A percentile compares a stretch with the other conserved stretches of the same genome.
Conservation (phyloP, 768 basidiomycete genomes). For the Pisolithus marmoratus region DNA sequence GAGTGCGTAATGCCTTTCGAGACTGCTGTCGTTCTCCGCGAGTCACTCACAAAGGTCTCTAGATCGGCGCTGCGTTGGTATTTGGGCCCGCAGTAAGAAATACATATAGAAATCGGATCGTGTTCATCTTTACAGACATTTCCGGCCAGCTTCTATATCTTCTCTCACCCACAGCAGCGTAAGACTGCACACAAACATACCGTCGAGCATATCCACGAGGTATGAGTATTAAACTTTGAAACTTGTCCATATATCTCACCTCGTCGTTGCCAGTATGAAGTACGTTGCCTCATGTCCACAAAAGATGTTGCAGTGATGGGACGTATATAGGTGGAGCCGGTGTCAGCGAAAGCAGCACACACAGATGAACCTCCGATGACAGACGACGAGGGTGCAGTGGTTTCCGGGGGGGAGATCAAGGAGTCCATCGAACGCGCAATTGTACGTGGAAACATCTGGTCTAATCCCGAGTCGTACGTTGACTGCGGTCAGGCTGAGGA, state of each 20-base stretch:
- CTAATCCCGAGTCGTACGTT: background rate
- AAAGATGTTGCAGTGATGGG: background rate
- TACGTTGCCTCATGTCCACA: slow-evolving; percentile 6
- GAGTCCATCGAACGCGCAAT: slow-evolving; percentile 23
- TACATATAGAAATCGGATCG: background rate
- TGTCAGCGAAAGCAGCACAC: slow-evolving; percentile 14
- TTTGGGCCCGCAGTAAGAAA: slow-evolving; percentile 27
- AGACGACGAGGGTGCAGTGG: slow-evolving; percentile 28
- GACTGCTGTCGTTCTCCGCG: too few species aligned
- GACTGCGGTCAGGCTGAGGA: slow-evolving; percentile 21
- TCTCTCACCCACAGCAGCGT: slow-evolving; percentile 26
- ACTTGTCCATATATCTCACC: slow-evolving; percentile 8
- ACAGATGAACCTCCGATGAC: slow-evolving; percentile 9
- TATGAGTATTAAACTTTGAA: slow-evolving; percentile 11
- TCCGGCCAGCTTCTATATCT: slow-evolving; percentile 24
- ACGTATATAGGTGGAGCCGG: slow-evolving; percentile 2
- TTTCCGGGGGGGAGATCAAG: slow-evolving; percentile 25
- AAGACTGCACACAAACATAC: slow-evolving; percentile 16
- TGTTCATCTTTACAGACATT: background rate
- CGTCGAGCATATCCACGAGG: slow-evolving; percentile 10
- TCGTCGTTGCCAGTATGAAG: slow-evolving; percentile 13
- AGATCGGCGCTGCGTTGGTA: slow-evolving; percentile 28
- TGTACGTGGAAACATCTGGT: slow-evolving; percentile 13
- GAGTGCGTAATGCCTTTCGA: slow-evolving; percentile 14
- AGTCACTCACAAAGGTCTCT: too few species aligned